A percentile compares a stretch with the other conserved stretches of the same genome.
Conservation (phyloP, 768 basidiomycete species). For the Termitomyces sp. region DNA sequence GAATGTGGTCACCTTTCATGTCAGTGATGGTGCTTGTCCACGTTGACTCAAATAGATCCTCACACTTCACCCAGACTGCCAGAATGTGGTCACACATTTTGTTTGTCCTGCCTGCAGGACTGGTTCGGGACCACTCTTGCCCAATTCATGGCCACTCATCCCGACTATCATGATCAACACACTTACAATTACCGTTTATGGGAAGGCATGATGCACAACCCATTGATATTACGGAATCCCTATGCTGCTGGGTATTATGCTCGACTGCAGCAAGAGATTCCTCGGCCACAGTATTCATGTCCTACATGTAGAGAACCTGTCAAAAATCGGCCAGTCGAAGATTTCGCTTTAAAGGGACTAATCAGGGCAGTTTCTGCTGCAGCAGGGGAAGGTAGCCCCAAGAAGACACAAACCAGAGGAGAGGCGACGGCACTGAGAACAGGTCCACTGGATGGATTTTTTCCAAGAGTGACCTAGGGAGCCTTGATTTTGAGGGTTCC, state of each 20-base stretch:
- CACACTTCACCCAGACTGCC: constrained; percentile 36
- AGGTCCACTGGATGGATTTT: constrained; percentile 44
- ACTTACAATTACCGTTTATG: constrained; percentile 11
- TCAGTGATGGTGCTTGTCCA: constrained; percentile 25
- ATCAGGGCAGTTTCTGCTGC: constrained; percentile 43
- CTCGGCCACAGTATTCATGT: constrained; percentile 55
- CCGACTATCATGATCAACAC: constrained; percentile 32
- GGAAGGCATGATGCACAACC: constrained; percentile 17
- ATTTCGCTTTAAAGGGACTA: constrained; percentile 55
- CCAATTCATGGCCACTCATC: constrained; percentile 42
- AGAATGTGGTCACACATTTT: constrained; percentile 69
- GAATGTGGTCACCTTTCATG: constrained; percentile 66
- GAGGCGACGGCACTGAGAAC: constrained; percentile 14
- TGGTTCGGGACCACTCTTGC: constrained; percentile 44
- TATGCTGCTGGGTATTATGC: constrained; percentile 20
- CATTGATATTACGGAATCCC: constrained; percentile 20
- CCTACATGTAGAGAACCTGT: constrained; percentile 58
- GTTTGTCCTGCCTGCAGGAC: constrained; percentile 52
- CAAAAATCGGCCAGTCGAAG: constrained; percentile 46
- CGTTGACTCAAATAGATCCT: neutral
- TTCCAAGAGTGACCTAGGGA: constrained; percentile 20
- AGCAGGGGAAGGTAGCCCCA: constrained; percentile 41
- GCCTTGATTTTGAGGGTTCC: neutral
- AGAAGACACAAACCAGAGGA: constrained; percentile 17
- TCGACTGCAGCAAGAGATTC: constrained; percentile 20